A percentile compares a stretch with the other conserved stretches of the same genome.
phyloP scores from a whole-genome alignment of 495 filamentous ascomycete genomes.

The Aspergillus homomorphus region DNA sequence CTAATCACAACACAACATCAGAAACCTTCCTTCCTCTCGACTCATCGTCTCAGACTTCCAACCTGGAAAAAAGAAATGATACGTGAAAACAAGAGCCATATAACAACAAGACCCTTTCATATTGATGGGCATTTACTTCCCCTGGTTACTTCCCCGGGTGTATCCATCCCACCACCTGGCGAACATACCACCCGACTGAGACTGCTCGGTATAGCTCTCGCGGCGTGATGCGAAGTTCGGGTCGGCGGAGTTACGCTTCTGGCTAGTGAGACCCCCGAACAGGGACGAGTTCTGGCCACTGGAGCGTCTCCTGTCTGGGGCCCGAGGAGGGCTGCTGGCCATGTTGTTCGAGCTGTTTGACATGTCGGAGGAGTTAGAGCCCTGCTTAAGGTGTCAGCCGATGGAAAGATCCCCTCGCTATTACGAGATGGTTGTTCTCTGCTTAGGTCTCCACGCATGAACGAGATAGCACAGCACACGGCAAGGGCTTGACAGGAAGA shows the following conservation, averaged over 20 bases:
- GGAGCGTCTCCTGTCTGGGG: constrained; percentile 32
- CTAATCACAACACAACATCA: background rate
- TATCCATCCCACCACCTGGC: constrained; percentile 56
- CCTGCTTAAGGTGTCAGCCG: background rate
- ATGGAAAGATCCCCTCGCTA: background rate
- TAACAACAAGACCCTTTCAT: background rate
- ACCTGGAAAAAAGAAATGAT: background rate
- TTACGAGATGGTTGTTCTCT: background rate
- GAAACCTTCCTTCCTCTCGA: background rate
- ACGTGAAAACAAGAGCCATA: background rate
- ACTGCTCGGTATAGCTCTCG: constrained; percentile 50
- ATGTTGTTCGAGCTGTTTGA: constrained; percentile 10
- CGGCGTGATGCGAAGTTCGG: constrained; percentile 35
- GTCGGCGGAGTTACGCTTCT: constrained; percentile 51
- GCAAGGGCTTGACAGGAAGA: background rate
- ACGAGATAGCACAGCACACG: background rate
- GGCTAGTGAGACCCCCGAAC: constrained; percentile 48
- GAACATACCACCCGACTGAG: constrained; percentile 40
- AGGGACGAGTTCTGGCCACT: constrained; percentile 33
- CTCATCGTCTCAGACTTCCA: no score
- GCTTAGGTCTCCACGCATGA: background rate
- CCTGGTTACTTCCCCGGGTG: constrained; percentile 28
- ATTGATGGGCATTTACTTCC: background rate
- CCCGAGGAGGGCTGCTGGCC: constrained; percentile 8
- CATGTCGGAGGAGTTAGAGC: constrained; percentile 16